Conservation (phyloP, 2,329 filamentous ascomycete genomes). For the Magnaporthiopsis incrustans region DNA sequence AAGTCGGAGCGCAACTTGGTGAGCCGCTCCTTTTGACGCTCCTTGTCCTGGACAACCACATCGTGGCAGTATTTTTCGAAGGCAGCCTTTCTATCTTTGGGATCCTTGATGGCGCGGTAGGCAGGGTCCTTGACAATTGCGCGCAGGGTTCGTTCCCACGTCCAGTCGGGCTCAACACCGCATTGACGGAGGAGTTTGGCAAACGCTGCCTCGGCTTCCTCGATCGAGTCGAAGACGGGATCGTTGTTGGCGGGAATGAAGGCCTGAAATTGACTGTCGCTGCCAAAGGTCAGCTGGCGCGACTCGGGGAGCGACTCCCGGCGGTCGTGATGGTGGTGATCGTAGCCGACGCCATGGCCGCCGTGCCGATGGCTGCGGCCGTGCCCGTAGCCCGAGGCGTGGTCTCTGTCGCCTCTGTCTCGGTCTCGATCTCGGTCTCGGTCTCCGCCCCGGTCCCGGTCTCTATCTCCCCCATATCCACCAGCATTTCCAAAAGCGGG, state of each 20-base stretch:
- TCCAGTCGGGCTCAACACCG: constrained; percentile 84
- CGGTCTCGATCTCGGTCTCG: constrained; percentile 26
- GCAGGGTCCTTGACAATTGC: constrained; percentile 83
- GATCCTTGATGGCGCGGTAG: constrained; percentile 87
- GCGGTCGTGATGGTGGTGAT: constrained; percentile 17
- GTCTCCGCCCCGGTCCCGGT: not conserved
- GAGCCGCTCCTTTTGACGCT: constrained; percentile 86
- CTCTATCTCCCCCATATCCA: constrained; percentile 3
- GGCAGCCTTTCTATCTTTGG: constrained; percentile 78
- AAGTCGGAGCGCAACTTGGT: constrained; percentile 91
- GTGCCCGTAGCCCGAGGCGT: constrained; percentile 3
- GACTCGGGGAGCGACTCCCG: constrained; percentile 40
- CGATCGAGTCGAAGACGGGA: constrained; percentile 68
- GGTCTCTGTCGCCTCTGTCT: constrained; percentile 13
- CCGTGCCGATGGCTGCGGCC: constrained; percentile 7
- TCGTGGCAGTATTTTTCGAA: constrained; percentile 95
- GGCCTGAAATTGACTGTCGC: constrained; percentile 47
- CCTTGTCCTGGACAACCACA: constrained; percentile 84
- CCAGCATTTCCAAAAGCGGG: not conserved
- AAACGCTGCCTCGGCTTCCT: constrained; percentile 91
- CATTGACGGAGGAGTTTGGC: constrained; percentile 79
- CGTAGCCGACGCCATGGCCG: constrained; percentile 2
- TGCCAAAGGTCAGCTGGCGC: constrained; percentile 50
- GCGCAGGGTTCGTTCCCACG: constrained; percentile 84
- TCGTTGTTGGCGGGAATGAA: constrained; percentile 60